Evolutionary conservation across 2,329 filamentous ascomycete genomes (phyloP).

Genomic region (Penicillium sp.): DNA sequence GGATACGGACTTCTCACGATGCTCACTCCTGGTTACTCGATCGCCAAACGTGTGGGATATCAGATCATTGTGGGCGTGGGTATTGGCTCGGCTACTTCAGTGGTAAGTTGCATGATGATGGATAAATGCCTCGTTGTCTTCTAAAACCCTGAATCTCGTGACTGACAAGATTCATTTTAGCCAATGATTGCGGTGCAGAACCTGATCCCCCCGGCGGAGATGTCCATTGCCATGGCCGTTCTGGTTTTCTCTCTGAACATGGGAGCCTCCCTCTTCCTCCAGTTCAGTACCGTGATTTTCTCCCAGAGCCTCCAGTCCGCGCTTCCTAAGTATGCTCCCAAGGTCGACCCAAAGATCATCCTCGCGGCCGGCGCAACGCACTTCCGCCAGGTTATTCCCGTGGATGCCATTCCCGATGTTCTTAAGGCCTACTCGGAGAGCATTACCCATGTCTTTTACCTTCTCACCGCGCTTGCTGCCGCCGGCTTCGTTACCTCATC

Average conservation of each 20-base stretch:
- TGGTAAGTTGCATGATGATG: neutral
- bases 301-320: neutral
- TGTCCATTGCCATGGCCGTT: neutral
- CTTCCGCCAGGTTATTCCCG: neutral
- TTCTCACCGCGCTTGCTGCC: neutral
- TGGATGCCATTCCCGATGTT: neutral
- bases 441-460: neutral
- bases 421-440: neutral
- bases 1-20: neutral
- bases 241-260: neutral
- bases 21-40: neutral
- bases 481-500: neutral
- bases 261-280: neutral
- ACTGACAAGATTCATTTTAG: neutral
- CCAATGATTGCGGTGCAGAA: neutral
- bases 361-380: neutral
- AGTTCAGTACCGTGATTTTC: neutral
- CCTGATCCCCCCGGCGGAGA: neutral
- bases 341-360: neutral
- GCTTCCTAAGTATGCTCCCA: neutral
- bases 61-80: neutral
- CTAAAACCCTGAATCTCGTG: neutral
- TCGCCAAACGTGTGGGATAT: neutral
- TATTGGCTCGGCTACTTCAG: neutral
- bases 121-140: neutral